Percentiles rank a stretch among this genome's conserved stretches.
These are phyloP conservation scores for Aureobasidium uvarum DNA, from an alignment of 2,329 filamentous ascomycete species.

Conservation along the genomic window DNA sequence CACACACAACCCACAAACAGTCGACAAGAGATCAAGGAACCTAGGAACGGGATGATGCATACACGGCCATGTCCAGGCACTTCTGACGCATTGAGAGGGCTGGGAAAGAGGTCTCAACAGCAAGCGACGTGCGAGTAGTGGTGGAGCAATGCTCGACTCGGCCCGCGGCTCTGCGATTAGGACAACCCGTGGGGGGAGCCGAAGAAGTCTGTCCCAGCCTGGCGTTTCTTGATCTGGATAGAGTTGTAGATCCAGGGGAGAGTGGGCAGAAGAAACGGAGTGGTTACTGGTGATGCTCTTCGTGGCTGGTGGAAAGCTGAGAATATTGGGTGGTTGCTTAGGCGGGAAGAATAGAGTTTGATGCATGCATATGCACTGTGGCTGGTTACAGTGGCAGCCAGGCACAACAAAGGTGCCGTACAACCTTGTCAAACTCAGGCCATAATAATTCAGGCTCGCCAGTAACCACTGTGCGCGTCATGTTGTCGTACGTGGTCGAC, in stretches of 20 bases:
- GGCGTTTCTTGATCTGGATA: not conserved
- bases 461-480: not conserved
- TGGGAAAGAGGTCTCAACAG: not conserved
- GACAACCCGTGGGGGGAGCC: constrained; percentile 17
- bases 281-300: not conserved
- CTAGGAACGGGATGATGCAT: constrained; percentile 15
- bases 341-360: constrained; percentile 16
- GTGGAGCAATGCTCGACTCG: not conserved
- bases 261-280: not conserved
- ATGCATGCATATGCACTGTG: constrained; percentile 21
- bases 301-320: not conserved
- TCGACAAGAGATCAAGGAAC: constrained; percentile 4
- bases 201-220: not conserved
- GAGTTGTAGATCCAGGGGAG: not conserved
- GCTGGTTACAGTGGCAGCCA: not conserved
- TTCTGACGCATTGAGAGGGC: not conserved
- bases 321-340: constrained; percentile 5
- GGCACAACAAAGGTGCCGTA: constrained; percentile 7
- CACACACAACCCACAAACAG: not conserved
- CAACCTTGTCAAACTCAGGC: not conserved
- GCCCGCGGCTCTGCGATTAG: constrained; percentile 15
- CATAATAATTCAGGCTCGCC: not conserved
- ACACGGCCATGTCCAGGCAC: not conserved
- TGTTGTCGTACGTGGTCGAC: not conserved
- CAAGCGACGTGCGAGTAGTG: not conserved